phyloP scores from a whole-genome alignment of 2,329 filamentous ascomycete species.

The Coniochaeta hoffmannii region DNA sequence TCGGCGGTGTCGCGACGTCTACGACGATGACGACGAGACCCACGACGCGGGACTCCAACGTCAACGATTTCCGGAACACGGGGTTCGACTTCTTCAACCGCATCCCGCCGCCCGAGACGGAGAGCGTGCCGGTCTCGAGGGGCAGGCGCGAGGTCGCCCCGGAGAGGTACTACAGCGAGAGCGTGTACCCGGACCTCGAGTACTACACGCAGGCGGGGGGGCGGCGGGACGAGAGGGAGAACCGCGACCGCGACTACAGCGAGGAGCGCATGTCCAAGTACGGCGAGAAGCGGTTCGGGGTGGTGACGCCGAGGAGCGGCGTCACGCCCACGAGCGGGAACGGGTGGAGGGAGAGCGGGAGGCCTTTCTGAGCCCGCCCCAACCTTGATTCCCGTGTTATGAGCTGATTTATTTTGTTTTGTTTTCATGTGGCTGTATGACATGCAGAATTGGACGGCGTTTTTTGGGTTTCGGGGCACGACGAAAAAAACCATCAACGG shows the following conservation, averaged over 20 bases:
- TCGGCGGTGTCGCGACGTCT: no score
- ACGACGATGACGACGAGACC: neutral
- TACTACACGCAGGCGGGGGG: conserved; percentile 3
- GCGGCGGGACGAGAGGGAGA: conserved; percentile 1
- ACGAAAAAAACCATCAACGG: neutral
- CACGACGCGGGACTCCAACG: neutral
- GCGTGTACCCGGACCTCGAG: conserved; percentile 17
- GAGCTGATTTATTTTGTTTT: neutral
- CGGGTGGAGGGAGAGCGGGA: conserved; percentile 13
- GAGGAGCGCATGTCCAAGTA: conserved; percentile 19
- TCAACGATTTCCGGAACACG: conserved; percentile 2
- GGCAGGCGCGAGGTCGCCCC: conserved; percentile 6
- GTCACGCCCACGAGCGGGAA: conserved; percentile 12
- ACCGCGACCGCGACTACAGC: conserved; percentile 13
- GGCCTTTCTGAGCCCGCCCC: conserved; percentile 11
- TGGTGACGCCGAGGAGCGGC: conserved; percentile 14
- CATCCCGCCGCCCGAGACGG: conserved; percentile 5
- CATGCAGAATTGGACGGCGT: neutral
- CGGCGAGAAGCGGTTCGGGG: conserved; percentile 16
- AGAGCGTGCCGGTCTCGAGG: conserved; percentile 2
- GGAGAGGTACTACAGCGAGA: conserved; percentile 19
- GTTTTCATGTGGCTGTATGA: neutral
- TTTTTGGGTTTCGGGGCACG: neutral
- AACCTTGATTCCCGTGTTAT: neutral
- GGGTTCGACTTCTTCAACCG: conserved; percentile 2